phyloP scores from a whole-genome alignment of 805 yeast species.

The Nakazawaea populi region DNA sequence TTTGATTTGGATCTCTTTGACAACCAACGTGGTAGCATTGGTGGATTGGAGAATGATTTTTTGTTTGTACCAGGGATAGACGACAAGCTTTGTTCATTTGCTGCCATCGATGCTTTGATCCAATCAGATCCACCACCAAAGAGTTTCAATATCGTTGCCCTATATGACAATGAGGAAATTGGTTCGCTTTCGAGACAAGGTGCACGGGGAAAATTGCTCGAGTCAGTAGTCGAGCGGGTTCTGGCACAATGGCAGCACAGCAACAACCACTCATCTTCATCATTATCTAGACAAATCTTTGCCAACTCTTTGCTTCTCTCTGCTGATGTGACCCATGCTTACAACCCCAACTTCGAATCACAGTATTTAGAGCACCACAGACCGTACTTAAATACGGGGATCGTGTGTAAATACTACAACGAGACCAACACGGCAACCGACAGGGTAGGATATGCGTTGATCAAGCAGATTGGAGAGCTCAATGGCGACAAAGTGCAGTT shows the following conservation, averaged over 20 bases:
- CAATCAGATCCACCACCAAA: slow-evolving; percentile 29
- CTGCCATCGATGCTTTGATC: slow-evolving; percentile 60
- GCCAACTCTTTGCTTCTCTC: slow-evolving; percentile 78
- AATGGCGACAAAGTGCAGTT: slow-evolving; percentile 67
- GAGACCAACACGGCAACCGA: slow-evolving; percentile 84
- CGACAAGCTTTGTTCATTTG: slow-evolving; percentile 75
- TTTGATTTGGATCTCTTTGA: slow-evolving; percentile 78
- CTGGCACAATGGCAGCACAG: slow-evolving; percentile 12
- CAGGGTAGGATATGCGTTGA: slow-evolving; percentile 60
- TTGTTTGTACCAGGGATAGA: slow-evolving; percentile 79
- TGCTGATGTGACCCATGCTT: slow-evolving; percentile 79
- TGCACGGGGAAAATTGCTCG: slow-evolving; percentile 71
- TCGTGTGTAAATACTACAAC: slow-evolving; percentile 66
- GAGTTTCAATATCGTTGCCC: slow-evolving; percentile 51
- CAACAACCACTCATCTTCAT: not conserved
- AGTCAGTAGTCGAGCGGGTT: slow-evolving; percentile 55
- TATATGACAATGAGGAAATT: slow-evolving; percentile 79
- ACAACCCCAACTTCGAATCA: slow-evolving; percentile 66
- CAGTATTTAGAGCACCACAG: slow-evolving; percentile 72
- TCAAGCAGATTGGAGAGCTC: slow-evolving; percentile 60
- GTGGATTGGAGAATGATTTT: slow-evolving; percentile 75
- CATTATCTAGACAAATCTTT: not conserved
- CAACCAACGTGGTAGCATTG: slow-evolving; percentile 71
- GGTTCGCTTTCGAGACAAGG: slow-evolving; percentile 81
- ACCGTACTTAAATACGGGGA: slow-evolving; percentile 74